Base-by-base conservation (phyloP, 495 filamentous ascomycete species). In the Penicillium robsamsonii region DNA sequence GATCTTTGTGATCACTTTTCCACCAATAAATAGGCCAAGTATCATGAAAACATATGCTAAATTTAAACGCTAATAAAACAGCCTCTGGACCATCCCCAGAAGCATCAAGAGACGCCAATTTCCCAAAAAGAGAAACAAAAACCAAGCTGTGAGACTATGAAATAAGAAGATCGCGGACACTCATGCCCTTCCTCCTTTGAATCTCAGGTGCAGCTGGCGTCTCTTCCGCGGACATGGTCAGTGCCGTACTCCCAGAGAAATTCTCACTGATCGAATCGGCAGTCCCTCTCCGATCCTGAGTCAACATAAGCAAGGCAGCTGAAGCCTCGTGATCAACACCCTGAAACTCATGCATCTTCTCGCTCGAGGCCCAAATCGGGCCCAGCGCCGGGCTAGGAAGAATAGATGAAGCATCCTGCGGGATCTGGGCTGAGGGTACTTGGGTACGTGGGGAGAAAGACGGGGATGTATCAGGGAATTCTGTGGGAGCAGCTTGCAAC, bases 221-320 rank as follows among this genome's bases (percentile, higher is more conserved):
- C 12, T 58, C 52, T 7, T 58, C 59, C 0, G 45, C 43, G 2
- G 61, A 17, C 6, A 42, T 25, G 4, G 60, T 29, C 33, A 53
- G 33, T 2, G 68, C 29, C 11, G 63, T 64, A 20, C 58, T 46
- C 13, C 48, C 41, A 1, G 63, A 25, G 40, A 62, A 69, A 12
- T 64, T 57, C 38, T 66, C 72, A 43, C 51, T 66, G 17, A 67
- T 66, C 6, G 71, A 74, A 60, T 72, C 68, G 1, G 68, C 65
- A 2, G 72, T 71, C 2, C 67, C 72, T 55, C 87, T 73, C 17
- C 86, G 76, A 61, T 90, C 88, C 52, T 79, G 81, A 49, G 90
- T 92, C 44, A 96, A 70, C 85, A 94, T 88, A 43, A 96, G 70
- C 59, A 96, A 70, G 2, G 90, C 89, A 17, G 88, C 85, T 1